Evolutionary conservation across 192 early-diverging fungal species (phyloP).

Genomic region (Dimargaris xerosporica): DNA sequence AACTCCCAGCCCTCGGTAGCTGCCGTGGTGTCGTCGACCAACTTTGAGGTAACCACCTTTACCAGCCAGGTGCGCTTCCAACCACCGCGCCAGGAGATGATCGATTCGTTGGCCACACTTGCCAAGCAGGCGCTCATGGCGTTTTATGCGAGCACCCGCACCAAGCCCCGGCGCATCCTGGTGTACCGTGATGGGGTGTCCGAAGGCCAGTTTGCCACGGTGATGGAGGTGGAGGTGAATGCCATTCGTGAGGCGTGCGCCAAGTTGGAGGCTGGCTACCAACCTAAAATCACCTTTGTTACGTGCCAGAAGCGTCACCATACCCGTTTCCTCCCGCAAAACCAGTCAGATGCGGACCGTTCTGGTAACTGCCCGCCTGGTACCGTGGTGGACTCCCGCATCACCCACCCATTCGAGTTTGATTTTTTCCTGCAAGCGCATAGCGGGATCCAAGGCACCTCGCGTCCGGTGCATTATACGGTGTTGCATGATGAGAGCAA

Average conservation of each 20-base stretch:
- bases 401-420: slow-evolving; percentile 67
- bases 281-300: slow-evolving; percentile 57
- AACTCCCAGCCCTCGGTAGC: slow-evolving; percentile 54
- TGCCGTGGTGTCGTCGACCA: slow-evolving; percentile 55
- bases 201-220: slow-evolving; percentile 68
- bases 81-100: slow-evolving; percentile 53
- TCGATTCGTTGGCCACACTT: slow-evolving; percentile 46
- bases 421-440: slow-evolving; percentile 88
- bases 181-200: slow-evolving; percentile 88
- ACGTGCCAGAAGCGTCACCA: slow-evolving; percentile 71
- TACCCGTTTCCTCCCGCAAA: slow-evolving; percentile 58
- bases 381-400: slow-evolving; percentile 53
- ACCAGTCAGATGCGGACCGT: slow-evolving; percentile 39
- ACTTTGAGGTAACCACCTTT: slow-evolving; percentile 43
- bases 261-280: slow-evolving; percentile 48
- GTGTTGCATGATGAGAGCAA: slow-evolving; percentile 78
- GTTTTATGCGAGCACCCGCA: slow-evolving; percentile 32
- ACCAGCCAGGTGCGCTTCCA: slow-evolving; percentile 48
- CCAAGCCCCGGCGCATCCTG: slow-evolving; percentile 56
- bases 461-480: slow-evolving; percentile 81
- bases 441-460: slow-evolving; percentile 82
- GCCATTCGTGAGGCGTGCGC: slow-evolving; percentile 48
- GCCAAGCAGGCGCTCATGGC: slow-evolving; percentile 47
- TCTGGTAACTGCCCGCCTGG: slow-evolving; percentile 73
- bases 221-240: slow-evolving; percentile 58